Conservation (phyloP, 148 eudicot genomes). For the Euryodendron excelsum region DNA sequence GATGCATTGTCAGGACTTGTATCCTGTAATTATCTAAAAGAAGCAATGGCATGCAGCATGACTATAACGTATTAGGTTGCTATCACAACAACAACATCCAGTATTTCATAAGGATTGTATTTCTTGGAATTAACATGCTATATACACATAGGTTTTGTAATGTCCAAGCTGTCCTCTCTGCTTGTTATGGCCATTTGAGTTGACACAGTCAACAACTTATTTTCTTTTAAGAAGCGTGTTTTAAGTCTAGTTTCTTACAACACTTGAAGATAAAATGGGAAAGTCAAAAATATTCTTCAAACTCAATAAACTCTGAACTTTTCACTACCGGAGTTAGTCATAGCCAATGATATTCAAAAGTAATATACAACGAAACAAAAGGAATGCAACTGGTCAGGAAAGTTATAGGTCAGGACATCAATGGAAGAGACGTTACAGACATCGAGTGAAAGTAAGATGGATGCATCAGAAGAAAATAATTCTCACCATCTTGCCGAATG, state of each 20-base stretch:
- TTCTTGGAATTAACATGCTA: not conserved
- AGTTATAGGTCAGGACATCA: too few relatives aligned
- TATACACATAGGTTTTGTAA: not conserved
- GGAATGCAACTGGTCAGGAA: not conserved
- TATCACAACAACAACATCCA: not conserved
- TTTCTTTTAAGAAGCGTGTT: not conserved
- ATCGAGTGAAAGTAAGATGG: too few relatives aligned
- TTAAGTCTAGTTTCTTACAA: not conserved
- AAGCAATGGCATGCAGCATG: not conserved
- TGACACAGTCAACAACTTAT: not conserved
- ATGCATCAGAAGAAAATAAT: too few relatives aligned
- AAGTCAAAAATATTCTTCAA: not conserved
- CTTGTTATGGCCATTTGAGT: not conserved
- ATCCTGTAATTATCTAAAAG: not conserved
- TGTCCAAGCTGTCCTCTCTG: not conserved
- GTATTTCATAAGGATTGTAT: too few relatives aligned
- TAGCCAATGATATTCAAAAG: not conserved
- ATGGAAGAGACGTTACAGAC: too few relatives aligned
- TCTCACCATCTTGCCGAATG: too few relatives aligned
- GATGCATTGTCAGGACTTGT: not conserved
- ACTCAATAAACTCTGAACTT: not conserved
- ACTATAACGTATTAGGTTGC: not conserved
- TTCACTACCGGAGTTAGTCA: not conserved
- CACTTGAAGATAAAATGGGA: not conserved
- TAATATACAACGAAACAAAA: not conserved